Percentiles rank a stretch among this genome's conserved stretches.
Conservation (phyloP, 2,329 filamentous ascomycete genomes). For the Beauveria brongniartii region DNA sequence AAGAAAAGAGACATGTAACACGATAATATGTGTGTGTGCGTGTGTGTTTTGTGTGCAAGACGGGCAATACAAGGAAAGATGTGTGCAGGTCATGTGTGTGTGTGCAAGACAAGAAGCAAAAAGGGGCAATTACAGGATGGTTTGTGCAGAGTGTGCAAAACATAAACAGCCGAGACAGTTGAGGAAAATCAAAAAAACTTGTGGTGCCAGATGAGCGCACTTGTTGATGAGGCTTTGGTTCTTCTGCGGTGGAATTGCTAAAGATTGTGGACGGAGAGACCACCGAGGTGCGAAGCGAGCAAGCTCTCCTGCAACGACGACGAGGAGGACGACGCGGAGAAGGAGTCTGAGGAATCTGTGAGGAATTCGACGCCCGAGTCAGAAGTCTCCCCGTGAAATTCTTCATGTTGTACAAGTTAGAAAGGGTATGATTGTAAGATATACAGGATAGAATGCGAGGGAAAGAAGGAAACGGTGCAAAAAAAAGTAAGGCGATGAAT, state of each 20-base stretch:
- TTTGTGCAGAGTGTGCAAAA: background rate
- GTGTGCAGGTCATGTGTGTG: no score
- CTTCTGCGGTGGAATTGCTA: background rate
- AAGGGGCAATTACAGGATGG: background rate
- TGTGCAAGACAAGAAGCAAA: no score
- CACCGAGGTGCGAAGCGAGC: background rate
- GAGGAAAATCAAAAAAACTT: background rate
- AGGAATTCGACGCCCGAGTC: constrained; percentile 9
- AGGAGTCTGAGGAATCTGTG: background rate
- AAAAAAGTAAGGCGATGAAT: no score
- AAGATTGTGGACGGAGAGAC: background rate
- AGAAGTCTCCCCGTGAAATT: constrained; percentile 4
- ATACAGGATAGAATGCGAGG: background rate
- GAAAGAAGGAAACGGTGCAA: background rate
- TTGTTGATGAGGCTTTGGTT: background rate
- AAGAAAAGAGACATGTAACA: background rate
- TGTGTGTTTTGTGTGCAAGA: no score
- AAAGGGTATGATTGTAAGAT: background rate
- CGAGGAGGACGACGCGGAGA: background rate
- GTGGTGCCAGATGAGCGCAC: background rate
- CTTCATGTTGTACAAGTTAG: background rate
- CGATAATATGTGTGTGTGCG: no score
- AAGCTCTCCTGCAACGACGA: background rate
- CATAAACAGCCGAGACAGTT: background rate
- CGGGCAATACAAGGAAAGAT: no score